A percentile compares a stretch with the other conserved stretches of the same genome.
These are phyloP conservation scores for Dispira simplex DNA, from an alignment of 192 early-diverging fungal genomes.

Conservation along the genomic window DNA sequence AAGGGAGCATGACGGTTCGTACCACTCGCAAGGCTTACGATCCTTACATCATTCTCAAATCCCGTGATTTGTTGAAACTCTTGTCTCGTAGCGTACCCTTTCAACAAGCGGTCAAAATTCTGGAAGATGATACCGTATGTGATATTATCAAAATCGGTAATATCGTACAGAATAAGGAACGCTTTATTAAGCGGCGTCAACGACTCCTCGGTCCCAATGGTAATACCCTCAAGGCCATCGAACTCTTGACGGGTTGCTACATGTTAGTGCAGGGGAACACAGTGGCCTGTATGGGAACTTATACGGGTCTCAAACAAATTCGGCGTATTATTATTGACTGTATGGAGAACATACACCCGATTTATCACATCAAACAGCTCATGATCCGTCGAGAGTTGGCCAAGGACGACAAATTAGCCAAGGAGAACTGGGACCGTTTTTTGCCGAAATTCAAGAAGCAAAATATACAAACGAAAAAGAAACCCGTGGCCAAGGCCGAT, in stretches of 20 bases:
- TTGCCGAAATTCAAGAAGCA: constrained; percentile 92
- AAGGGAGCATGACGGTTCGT: constrained; percentile 95
- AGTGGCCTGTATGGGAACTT: constrained; percentile 84
- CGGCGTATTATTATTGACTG: constrained; percentile 89
- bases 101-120: constrained; percentile 75
- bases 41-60: constrained; percentile 87
- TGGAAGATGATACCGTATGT: constrained; percentile 83
- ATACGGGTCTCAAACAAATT: constrained; percentile 75
- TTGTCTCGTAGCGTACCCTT: constrained; percentile 87
- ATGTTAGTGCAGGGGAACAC: constrained; percentile 99
- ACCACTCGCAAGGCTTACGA: constrained; percentile 93
- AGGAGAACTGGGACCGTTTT: constrained; percentile 96
- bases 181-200: constrained; percentile 93
- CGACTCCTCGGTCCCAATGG: constrained; percentile 88
- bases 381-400: constrained; percentile 98
- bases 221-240: constrained; percentile 92
- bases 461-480: constrained; percentile 58
- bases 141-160: constrained; percentile 98
- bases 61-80: constrained; percentile 89
- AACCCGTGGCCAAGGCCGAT: constrained; percentile 38
- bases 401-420: constrained; percentile 85
- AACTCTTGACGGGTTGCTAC: constrained; percentile 89
- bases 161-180: constrained; percentile 88
- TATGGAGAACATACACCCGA: constrained; percentile 97
- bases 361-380: constrained; percentile 98